Percentiles rank a stretch among this genome's conserved stretches.
Evolutionary conservation across 2,329 filamentous ascomycete species (phyloP).

Genomic region (Colletotrichum kahawae): DNA sequence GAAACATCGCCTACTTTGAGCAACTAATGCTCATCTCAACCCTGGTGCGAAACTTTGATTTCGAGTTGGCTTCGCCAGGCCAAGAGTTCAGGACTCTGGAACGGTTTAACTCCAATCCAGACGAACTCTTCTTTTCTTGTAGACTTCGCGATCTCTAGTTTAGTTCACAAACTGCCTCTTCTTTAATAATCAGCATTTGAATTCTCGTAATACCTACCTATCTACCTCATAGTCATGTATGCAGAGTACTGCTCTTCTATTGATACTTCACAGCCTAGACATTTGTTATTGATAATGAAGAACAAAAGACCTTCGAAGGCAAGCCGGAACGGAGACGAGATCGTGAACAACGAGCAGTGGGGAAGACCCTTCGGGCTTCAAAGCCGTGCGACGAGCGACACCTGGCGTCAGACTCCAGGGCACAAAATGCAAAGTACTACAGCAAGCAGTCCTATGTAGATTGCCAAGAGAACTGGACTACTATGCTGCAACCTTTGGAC

Average conservation of each 20-base stretch:
- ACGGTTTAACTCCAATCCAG: neutral
- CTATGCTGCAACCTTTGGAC: neutral
- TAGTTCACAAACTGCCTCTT: accelerated
- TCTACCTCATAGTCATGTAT: neutral
- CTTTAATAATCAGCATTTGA: neutral
- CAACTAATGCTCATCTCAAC: neutral
- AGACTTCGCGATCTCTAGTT: neutral
- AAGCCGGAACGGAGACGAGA: neutral
- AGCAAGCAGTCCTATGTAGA: neutral
- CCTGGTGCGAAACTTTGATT: neutral
- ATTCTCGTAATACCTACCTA: too few relatives aligned
- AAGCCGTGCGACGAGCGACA: neutral
- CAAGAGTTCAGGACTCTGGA: neutral
- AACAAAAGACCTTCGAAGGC: neutral
- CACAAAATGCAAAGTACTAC: neutral
- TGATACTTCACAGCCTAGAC: neutral
- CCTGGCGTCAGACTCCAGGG: neutral
- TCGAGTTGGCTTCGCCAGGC: neutral
- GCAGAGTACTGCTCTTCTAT: neutral
- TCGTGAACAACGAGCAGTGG: neutral
- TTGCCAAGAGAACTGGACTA: neutral
- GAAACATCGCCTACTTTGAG: neutral
- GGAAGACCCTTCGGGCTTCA: neutral
- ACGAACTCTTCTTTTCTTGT: neutral
- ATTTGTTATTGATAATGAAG: neutral